Conservation (phyloP, 768 basidiomycete genomes). For the Suillus subalutaceus region DNA sequence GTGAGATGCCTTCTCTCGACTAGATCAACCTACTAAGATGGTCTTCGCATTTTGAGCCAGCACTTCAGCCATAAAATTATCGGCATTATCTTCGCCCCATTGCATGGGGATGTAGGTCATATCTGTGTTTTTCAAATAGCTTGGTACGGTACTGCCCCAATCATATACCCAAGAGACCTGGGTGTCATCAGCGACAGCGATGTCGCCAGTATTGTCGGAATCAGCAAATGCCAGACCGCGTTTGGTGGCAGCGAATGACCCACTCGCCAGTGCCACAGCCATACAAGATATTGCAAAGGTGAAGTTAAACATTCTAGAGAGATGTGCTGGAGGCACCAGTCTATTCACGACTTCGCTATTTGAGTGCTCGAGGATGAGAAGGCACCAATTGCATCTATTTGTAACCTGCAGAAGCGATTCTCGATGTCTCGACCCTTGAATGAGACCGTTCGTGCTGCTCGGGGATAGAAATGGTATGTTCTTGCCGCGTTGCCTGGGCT, state of each 20-base stretch:
- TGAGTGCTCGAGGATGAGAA: constrained; percentile 6
- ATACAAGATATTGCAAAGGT: neutral
- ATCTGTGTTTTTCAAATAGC: constrained; percentile 40
- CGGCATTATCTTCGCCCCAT: constrained; percentile 47
- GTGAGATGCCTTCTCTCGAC: neutral
- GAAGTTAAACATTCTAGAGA: constrained; percentile 4
- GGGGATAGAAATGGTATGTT: neutral
- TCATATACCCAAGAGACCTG: constrained; percentile 20
- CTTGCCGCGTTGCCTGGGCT: neutral
- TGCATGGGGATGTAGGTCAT: constrained; percentile 57
- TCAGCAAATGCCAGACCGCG: constrained; percentile 15
- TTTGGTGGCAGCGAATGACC: constrained; percentile 9
- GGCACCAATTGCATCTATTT: neutral
- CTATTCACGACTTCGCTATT: constrained; percentile 5
- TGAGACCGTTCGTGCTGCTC: neutral
- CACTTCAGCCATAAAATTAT: constrained; percentile 41
- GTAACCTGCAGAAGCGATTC: neutral
- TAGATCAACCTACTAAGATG: constrained; percentile 11
- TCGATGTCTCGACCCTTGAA: neutral
- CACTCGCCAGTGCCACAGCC: constrained; percentile 9
- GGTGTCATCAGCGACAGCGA: constrained; percentile 11
- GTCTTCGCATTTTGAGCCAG: constrained; percentile 24
- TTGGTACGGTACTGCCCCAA: constrained; percentile 41
- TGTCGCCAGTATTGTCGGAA: constrained; percentile 9
- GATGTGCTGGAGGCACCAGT: neutral